A percentile compares a stretch with the other conserved stretches of the same genome.
These are phyloP conservation scores for Raphanus sativus DNA, from an alignment of 345 rosid genomes.

Conservation along the genomic window DNA sequence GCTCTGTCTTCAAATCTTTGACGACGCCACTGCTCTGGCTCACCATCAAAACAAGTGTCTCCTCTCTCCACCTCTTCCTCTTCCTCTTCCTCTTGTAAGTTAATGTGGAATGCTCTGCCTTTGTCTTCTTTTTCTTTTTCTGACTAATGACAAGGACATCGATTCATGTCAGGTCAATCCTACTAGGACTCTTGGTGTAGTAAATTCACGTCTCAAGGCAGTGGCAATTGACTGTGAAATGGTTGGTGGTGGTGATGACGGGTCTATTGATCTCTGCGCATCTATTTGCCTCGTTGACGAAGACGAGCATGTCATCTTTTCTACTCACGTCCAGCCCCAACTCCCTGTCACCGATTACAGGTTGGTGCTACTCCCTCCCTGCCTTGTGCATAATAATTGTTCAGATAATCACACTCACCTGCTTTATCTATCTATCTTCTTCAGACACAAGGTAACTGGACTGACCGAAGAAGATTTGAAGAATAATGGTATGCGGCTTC, in stretches of 20 bases:
- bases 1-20: slow-evolving; percentile 58
- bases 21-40: slow-evolving; percentile 39
- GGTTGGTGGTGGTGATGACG: slow-evolving; percentile 75
- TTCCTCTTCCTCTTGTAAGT: slow-evolving; percentile 51
- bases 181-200: slow-evolving; percentile 19
- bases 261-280: slow-evolving; percentile 59
- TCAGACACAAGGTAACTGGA: slow-evolving; percentile 68
- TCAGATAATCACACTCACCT: not conserved
- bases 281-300: slow-evolving; percentile 69
- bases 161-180: slow-evolving; percentile 18
- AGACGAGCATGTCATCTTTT: slow-evolving; percentile 61
- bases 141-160: not conserved
- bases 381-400: not conserved
- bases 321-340: slow-evolving; percentile 58
- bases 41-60: slow-evolving; percentile 50
- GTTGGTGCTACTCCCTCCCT: slow-evolving; percentile 24
- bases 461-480: slow-evolving; percentile 62
- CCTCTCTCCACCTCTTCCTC: slow-evolving; percentile 48
- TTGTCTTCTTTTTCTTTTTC: too few species aligned
- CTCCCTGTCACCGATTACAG: slow-evolving; percentile 61
- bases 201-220: slow-evolving; percentile 39
- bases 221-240: slow-evolving; percentile 74
- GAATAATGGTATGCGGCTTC: slow-evolving; percentile 57
- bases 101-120: not conserved
- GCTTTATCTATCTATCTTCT: not conserved